Evolutionary conservation across 164 flowering plant genomes (phyloP).

Genomic region (Echeveria elegans): DNA sequence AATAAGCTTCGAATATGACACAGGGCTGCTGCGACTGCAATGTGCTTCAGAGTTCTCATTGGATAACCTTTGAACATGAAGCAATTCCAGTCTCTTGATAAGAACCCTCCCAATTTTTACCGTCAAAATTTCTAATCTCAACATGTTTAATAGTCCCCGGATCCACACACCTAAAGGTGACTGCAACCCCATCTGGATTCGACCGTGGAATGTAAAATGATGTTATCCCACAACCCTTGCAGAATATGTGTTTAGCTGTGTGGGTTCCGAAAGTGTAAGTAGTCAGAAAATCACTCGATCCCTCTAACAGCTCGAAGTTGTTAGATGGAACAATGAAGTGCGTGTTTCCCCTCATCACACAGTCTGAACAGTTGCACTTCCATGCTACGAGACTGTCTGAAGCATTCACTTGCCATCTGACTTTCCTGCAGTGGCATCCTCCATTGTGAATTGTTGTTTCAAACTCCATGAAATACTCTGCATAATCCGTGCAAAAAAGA

Average conservation of each 20-base stretch:
- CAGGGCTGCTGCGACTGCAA: too few species aligned
- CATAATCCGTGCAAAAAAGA: too few species aligned
- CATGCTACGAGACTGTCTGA: constrained; percentile 55
- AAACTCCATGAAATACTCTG: constrained; percentile 18
- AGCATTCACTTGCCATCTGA: constrained; percentile 66
- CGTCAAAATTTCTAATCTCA: constrained; percentile 61
- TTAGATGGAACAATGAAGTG: constrained; percentile 69
- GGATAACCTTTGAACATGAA: constrained; percentile 34
- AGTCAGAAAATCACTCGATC: constrained; percentile 48
- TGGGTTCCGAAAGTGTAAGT: constrained; percentile 88
- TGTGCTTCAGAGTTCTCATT: neutral
- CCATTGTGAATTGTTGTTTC: constrained; percentile 46
- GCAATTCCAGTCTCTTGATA: constrained; percentile 36
- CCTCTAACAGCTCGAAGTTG: constrained; percentile 48
- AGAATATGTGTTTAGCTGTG: constrained; percentile 81
- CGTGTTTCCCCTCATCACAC: constrained; percentile 71
- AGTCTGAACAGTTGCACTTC: constrained; percentile 76
- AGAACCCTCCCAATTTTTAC: constrained; percentile 65
- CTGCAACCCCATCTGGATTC: constrained; percentile 73
- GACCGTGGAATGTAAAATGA: constrained; percentile 78
- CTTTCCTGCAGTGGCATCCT: constrained; percentile 74
- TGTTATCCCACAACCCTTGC: constrained; percentile 84
- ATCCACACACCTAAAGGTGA: constrained; percentile 55
- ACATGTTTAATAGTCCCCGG: constrained; percentile 64
- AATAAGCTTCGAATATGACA: too few species aligned